A percentile compares a stretch with the other conserved stretches of the same genome.
phyloP scores from a whole-genome alignment of 108 stramenopile species.

The Stephanodiscus minutulus region DNA sequence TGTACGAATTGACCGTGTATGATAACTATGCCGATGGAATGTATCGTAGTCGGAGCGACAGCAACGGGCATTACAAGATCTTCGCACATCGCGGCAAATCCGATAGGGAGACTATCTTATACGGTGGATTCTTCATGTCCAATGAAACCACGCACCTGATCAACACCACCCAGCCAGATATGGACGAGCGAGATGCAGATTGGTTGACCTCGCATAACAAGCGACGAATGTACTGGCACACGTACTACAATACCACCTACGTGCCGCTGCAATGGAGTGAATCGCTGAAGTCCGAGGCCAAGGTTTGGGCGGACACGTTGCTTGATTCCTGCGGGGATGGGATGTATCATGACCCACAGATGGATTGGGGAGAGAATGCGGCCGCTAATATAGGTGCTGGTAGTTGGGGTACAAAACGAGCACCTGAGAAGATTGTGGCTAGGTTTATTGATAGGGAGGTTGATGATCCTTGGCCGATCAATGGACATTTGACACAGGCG shows the following conservation, averaged over 20 bases:
- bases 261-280: slow-evolving; percentile 41
- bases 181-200: slow-evolving; percentile 22
- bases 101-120: slow-evolving; percentile 15
- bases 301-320: slow-evolving; percentile 29
- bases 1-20: slow-evolving; percentile 30
- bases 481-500: slow-evolving; percentile 35
- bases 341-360: slow-evolving; percentile 33
- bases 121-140: slow-evolving; percentile 26
- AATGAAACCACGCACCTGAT: slow-evolving; percentile 16
- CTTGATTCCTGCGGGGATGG: slow-evolving; percentile 28
- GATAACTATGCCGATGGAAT: slow-evolving; percentile 34
- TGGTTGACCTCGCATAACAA: slow-evolving; percentile 33
- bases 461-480: slow-evolving; percentile 31
- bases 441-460: slow-evolving; percentile 39
- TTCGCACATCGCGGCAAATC: neutral
- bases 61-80: slow-evolving; percentile 33
- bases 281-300: slow-evolving; percentile 27
- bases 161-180: slow-evolving; percentile 17
- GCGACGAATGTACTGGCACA: slow-evolving; percentile 30
- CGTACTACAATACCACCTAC: slow-evolving; percentile 22
- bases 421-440: slow-evolving; percentile 26
- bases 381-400: slow-evolving; percentile 31
- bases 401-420: slow-evolving; percentile 18
- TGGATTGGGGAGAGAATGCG: slow-evolving; percentile 32
- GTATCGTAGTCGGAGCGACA: slow-evolving; percentile 7